These are phyloP conservation scores for Nemophila menziesii DNA, from an alignment of 257 asterid genomes.

Conservation along the genomic window DNA sequence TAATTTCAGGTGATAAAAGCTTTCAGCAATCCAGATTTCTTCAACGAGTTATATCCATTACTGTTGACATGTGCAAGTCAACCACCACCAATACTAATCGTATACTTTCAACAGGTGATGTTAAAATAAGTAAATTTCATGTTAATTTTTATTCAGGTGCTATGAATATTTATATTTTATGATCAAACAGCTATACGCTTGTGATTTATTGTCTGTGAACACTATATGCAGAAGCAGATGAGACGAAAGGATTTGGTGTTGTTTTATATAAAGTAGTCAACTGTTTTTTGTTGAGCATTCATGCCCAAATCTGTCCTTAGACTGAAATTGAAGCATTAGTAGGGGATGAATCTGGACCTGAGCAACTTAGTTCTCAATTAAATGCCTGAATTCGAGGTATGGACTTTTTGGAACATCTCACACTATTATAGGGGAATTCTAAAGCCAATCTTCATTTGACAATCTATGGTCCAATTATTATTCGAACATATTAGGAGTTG, in stretches of 20 bases:
- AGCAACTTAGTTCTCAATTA: too few relatives aligned
- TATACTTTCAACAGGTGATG: slow-evolving; percentile 28
- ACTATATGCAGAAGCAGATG: slow-evolving; percentile 49
- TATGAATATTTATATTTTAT: slow-evolving; percentile 8
- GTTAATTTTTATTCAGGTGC: slow-evolving; percentile 10
- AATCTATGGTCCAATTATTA: too few relatives aligned
- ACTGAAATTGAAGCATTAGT: too few relatives aligned
- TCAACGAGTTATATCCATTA: slow-evolving; percentile 52
- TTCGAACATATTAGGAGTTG: too few relatives aligned
- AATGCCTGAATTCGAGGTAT: too few relatives aligned
- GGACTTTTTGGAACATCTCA: too few relatives aligned
- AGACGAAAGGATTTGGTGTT: slow-evolving; percentile 42
- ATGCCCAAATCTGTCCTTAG: too few relatives aligned
- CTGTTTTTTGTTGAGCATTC: slow-evolving; percentile 58
- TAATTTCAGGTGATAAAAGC: slow-evolving; percentile 60
- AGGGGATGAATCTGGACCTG: too few relatives aligned
- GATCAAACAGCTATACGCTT: too few relatives aligned
- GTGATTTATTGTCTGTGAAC: too few relatives aligned
- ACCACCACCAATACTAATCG: slow-evolving; percentile 30
- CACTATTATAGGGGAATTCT: too few relatives aligned
- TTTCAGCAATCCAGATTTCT: slow-evolving; percentile 59
- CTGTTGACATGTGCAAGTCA: slow-evolving; percentile 58
- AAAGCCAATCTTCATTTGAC: too few relatives aligned
- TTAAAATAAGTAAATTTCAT: slow-evolving; percentile 40
- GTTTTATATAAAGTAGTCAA: slow-evolving; percentile 49